These are phyloP conservation scores for Acacia melanoxylon DNA, from an alignment of 306 rosid genomes.

Conservation along the genomic window DNA sequence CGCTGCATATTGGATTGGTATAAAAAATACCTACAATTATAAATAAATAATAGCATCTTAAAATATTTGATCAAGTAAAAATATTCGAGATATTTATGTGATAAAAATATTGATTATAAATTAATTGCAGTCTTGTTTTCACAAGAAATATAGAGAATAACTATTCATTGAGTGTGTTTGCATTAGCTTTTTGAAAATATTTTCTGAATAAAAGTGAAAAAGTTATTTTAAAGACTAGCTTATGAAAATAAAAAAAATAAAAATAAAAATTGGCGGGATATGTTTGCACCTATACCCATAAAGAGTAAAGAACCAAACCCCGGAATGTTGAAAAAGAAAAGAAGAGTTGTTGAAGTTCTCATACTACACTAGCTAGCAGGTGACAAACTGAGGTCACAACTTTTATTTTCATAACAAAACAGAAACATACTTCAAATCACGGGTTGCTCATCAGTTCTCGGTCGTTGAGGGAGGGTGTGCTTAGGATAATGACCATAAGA, in stretches of 20 bases:
- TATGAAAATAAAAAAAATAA: too few species aligned
- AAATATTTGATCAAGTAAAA: too few species aligned
- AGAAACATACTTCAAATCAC: not conserved
- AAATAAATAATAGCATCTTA: too few species aligned
- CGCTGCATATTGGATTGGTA: too few species aligned
- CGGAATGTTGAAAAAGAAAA: not conserved
- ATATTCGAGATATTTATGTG: too few species aligned
- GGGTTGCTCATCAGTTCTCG: not conserved
- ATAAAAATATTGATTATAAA: too few species aligned
- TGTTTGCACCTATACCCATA: not conserved
- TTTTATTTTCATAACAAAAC: not conserved
- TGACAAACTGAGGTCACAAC: not conserved
- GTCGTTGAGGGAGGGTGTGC: slow-evolving; percentile 21
- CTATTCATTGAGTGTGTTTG: not conserved
- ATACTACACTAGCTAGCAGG: not conserved
- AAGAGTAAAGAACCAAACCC: not conserved
- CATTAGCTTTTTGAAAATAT: too few species aligned
- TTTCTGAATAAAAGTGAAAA: too few species aligned
- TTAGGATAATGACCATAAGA: slow-evolving; percentile 2
- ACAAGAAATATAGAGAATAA: not conserved
- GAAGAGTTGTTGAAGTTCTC: not conserved
- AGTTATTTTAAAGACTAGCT: too few species aligned
- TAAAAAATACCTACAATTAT: too few species aligned
- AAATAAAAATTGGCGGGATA: not conserved
- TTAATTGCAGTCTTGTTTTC: not conserved